A percentile compares a stretch with the other conserved stretches of the same genome.
Conservation (phyloP, 176 grass and related monocot genomes). For the Zoysia pacifica region DNA sequence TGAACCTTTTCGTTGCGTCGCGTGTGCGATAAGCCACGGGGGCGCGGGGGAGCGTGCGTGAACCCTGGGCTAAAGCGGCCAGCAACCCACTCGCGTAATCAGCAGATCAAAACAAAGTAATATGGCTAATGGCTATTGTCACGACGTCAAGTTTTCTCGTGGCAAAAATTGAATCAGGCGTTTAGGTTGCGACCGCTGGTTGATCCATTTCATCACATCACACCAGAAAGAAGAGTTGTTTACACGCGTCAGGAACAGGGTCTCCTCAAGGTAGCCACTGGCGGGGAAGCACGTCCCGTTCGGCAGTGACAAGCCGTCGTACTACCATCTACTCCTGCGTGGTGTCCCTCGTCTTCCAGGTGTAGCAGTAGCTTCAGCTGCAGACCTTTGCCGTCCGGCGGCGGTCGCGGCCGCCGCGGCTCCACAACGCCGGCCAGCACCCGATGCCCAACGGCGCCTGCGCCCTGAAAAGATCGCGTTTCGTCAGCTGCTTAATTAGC, state of each 20-base stretch:
- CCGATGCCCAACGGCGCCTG: constrained; percentile 22
- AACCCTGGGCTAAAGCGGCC: neutral
- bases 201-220: neutral
- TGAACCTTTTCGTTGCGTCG: neutral
- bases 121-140: neutral
- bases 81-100: neutral
- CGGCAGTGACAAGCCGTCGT: too few species aligned
- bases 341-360: neutral
- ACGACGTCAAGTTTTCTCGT: neutral
- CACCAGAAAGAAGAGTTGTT: constrained; percentile 15
- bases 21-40: neutral
- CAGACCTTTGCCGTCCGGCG: neutral
- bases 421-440: constrained; percentile 54
- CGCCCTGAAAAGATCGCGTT: constrained; percentile 20
- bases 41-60: too few species aligned
- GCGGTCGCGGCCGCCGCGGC: constrained; percentile 18
- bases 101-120: neutral
- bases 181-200: neutral
- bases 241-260: neutral
- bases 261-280: neutral
- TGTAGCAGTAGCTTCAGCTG: neutral
- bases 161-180: neutral
- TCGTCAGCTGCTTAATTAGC: neutral
- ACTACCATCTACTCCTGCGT: neutral
- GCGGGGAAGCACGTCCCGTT: neutral